Percentiles rank a stretch among this genome's conserved stretches.
phyloP scores from a whole-genome alignment of 108 stramenopile genomes.

The Nitzschia inconspicua region DNA sequence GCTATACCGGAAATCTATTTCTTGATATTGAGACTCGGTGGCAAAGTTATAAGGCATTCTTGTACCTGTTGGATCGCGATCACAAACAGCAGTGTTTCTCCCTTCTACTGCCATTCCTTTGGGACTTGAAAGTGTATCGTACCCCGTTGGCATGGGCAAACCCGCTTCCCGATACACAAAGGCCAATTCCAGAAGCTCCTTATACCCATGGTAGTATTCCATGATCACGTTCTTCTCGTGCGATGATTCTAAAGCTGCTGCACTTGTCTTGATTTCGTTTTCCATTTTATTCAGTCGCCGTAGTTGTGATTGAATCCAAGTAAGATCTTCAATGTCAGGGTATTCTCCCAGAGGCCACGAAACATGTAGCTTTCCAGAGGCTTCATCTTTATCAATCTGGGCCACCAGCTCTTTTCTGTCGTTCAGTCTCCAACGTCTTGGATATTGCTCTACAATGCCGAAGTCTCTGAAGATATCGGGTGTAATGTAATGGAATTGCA shows the following conservation, averaged over 20 bases:
- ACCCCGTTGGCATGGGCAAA: neutral
- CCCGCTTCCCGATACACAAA: conserved; percentile 1
- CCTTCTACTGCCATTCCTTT: conserved; percentile 6
- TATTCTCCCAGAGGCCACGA: neutral
- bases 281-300: neutral
- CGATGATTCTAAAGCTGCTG: neutral
- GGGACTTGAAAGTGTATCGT: neutral
- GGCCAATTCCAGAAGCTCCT: conserved; percentile 3
- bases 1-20: conserved; percentile 22
- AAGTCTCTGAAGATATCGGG: conserved; percentile 62
- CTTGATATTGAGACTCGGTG: conserved; percentile 26
- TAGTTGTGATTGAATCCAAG: neutral
- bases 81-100: conserved; percentile 2
- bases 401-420: too few relatives aligned
- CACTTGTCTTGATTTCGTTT: neutral
- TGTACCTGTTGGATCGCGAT: neutral
- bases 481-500: conserved; percentile 42
- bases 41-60: neutral
- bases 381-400: conserved; percentile 2
- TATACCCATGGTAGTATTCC: neutral
- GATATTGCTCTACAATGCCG: conserved; percentile 78
- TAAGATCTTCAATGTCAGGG: conserved; percentile 1
- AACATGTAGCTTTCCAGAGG: neutral
- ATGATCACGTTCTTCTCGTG: conserved; percentile 4
- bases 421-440: too few relatives aligned